Evolutionary conservation across 257 asterid species (phyloP).

Genomic region (Rubia yunnanensis): DNA sequence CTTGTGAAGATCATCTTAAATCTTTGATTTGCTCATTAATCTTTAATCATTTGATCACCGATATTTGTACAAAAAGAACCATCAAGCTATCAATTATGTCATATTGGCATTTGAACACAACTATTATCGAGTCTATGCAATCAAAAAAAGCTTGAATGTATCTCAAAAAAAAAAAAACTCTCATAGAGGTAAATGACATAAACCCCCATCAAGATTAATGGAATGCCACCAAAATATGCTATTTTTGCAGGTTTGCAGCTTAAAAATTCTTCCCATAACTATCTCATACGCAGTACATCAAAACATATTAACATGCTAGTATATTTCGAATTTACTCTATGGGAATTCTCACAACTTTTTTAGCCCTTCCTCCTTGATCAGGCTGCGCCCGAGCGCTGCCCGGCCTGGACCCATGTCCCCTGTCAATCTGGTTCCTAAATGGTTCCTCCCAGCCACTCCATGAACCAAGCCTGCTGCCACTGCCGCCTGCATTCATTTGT

Average conservation of each 20-base stretch:
- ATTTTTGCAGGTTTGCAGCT: background rate
- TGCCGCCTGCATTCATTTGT: conserved; percentile 24
- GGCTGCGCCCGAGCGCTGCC: conserved; percentile 13
- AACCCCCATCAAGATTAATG: too few relatives aligned
- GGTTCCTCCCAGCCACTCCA: conserved; percentile 31
- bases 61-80: too few relatives aligned
- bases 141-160: too few relatives aligned
- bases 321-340: conserved; percentile 31
- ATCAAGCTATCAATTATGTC: background rate
- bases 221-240: background rate
- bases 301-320: background rate
- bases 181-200: too few relatives aligned
- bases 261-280: too few relatives aligned
- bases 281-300: background rate
- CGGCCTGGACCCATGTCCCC: conserved; percentile 10
- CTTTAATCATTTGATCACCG: too few relatives aligned
- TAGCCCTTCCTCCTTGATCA: conserved; percentile 34
- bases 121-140: too few relatives aligned
- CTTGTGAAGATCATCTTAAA: too few relatives aligned
- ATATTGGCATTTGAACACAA: background rate
- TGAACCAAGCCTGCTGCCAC: conserved; percentile 13
- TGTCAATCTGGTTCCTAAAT: conserved; percentile 14
- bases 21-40: too few relatives aligned
- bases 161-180: too few relatives aligned
- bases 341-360: conserved; percentile 49